Base-by-base conservation (phyloP, 768 basidiomycete genomes). In the Pisolithus tinctorius region DNA sequence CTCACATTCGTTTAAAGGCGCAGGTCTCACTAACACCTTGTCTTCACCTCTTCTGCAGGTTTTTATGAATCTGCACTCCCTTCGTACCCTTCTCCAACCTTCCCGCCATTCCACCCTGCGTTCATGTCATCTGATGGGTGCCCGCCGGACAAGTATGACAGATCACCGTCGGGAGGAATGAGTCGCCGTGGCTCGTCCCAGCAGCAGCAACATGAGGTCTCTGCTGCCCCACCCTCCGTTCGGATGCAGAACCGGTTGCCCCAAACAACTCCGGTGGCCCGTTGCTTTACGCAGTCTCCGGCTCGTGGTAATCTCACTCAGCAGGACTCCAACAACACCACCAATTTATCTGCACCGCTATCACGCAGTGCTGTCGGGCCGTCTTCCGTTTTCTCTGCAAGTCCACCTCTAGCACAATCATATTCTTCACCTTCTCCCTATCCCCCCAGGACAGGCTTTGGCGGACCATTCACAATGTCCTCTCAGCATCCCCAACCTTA, bases 401-500 rank as follows among this genome's bases (percentile, higher is more conserved):
- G 55, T 36, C 57, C 60, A 3, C 44, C 49, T 3, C 53, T 57
- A 20, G 50, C 58, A 38, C 59, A 57, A 17, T 20, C 58, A 29
- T 48, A 70, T 49, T 39, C 67, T 7, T 48, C 66, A 8, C 49
- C 66, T 10, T 52, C 63, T 17, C 55, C 60, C 5, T 74, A 72
- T 54, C 59, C 62, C 54, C 73, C 72, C 30, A 66, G 58, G 20
- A 41, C 60, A 26, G 60, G 59, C 58, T 76, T 73, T 52, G 60
- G 69, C 26, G 72, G 73, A 49, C 77, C 72, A 64, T 81, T 81
- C 68, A 63, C 71, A 59, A 68, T 77, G 63, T 66, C 77, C 57
- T 54, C 71, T 3, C 76, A 73, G 58, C 69, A 71, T 23, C 65
- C 69, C 10, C 57, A 69, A 48, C 43, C 25, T 6, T 52, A 52